Evolutionary conservation across 2,329 filamentous ascomycete species (phyloP).

Genomic region (Hymenoscyphus occultus): DNA sequence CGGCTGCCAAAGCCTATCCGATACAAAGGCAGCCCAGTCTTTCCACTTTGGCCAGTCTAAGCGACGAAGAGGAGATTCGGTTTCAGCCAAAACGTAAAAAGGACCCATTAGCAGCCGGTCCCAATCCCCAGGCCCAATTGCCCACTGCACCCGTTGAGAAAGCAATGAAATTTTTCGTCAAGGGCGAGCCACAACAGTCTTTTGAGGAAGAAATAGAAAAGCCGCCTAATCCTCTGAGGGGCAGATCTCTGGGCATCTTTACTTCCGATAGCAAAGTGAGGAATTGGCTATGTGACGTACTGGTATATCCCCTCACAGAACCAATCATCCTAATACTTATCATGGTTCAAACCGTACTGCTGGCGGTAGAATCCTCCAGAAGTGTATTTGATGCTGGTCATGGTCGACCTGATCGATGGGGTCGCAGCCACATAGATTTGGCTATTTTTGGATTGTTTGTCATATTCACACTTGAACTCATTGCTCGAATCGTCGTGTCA

Average conservation of each 20-base stretch:
- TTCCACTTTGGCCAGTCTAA: slow-evolving; percentile 22
- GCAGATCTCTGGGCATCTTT: slow-evolving; percentile 83
- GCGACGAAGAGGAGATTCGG: slow-evolving; percentile 27
- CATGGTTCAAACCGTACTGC: slow-evolving; percentile 79
- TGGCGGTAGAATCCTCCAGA: slow-evolving; percentile 76
- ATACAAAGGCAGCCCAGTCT: slow-evolving; percentile 10
- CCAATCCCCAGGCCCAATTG: slow-evolving; percentile 23
- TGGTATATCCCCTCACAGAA: slow-evolving; percentile 85
- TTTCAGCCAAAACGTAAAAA: slow-evolving; percentile 29
- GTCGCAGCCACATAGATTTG: slow-evolving; percentile 41
- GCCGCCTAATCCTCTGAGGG: slow-evolving; percentile 75
- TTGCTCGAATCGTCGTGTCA: slow-evolving; percentile 84
- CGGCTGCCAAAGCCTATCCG: slow-evolving; percentile 10
- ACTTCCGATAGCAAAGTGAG: slow-evolving; percentile 73
- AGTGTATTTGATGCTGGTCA: slow-evolving; percentile 60
- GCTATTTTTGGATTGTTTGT: slow-evolving; percentile 78
- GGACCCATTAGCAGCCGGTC: slow-evolving; percentile 36
- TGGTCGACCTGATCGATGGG: slow-evolving; percentile 60
- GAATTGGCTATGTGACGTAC: slow-evolving; percentile 71
- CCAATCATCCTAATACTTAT: slow-evolving; percentile 85
- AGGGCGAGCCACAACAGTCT: slow-evolving; percentile 20
- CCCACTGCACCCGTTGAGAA: slow-evolving; percentile 35
- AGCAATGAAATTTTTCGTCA: slow-evolving; percentile 28
- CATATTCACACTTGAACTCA: slow-evolving; percentile 84
- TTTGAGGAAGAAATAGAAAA: slow-evolving; percentile 32